A percentile compares a stretch with the other conserved stretches of the same genome.
Evolutionary conservation across 83 land plant species (phyloP).

Genomic region (Picea mariana): DNA sequence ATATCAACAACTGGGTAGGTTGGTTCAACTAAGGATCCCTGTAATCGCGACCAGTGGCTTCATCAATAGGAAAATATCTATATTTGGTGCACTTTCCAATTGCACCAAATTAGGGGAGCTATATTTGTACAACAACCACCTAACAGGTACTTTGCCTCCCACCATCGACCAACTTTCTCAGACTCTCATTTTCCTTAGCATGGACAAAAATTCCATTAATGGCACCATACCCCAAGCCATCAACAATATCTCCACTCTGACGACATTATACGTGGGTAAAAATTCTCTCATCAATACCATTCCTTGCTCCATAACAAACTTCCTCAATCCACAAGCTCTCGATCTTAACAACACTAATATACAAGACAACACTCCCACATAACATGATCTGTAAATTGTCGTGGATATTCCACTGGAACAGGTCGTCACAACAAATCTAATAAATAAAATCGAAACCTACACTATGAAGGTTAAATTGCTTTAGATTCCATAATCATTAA

Average conservation of each 20-base stretch:
- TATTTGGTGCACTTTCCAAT: slow-evolving; percentile 13
- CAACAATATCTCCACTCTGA: background rate
- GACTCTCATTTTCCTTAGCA: slow-evolving; percentile 7
- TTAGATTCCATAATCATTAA: too few relatives aligned
- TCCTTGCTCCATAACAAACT: slow-evolving; percentile 6
- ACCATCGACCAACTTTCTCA: background rate
- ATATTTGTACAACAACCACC: background rate
- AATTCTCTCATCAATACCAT: slow-evolving; percentile 18
- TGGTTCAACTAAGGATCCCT: background rate
- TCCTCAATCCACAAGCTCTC: background rate
- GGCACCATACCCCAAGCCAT: slow-evolving; percentile 32
- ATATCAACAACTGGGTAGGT: slow-evolving; percentile 6
- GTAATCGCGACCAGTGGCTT: background rate
- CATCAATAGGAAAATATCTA: background rate
- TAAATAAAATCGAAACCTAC: too few relatives aligned
- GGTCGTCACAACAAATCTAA: too few relatives aligned
- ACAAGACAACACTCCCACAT: slow-evolving; percentile 21
- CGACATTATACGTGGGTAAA: slow-evolving; percentile 1
- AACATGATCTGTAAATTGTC: too few relatives aligned
- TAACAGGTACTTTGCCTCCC: background rate
- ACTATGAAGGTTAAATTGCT: too few relatives aligned
- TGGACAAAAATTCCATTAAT: slow-evolving; percentile 9
- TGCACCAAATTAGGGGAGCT: background rate
- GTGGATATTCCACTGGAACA: too few relatives aligned
- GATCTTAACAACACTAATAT: slow-evolving; percentile 17